Percentiles rank a stretch among this genome's conserved stretches.
phyloP scores from a whole-genome alignment of 192 early-diverging fungal species.

The Haplosporangium gracile region DNA sequence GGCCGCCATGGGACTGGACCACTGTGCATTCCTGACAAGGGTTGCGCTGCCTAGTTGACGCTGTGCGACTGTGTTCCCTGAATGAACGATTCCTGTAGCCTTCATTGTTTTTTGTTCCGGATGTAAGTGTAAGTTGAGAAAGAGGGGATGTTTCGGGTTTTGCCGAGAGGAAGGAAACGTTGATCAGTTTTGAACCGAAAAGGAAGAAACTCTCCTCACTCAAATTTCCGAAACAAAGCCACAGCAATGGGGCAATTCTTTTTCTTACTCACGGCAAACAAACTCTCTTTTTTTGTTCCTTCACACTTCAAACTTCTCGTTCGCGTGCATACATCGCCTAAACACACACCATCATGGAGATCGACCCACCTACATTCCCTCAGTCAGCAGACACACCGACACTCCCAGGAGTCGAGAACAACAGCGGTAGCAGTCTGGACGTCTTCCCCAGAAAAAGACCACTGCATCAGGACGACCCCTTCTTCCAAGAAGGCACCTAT shows the following conservation, averaged over 20 bases:
- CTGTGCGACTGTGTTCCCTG: neutral
- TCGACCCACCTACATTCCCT: neutral
- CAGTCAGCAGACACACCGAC: neutral
- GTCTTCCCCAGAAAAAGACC: constrained; percentile 23
- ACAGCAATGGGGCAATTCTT: neutral
- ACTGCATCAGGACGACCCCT: constrained; percentile 45
- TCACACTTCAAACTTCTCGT: neutral
- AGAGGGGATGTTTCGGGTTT: neutral
- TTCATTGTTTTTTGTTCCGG: constrained; percentile 2
- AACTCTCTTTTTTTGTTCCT: neutral
- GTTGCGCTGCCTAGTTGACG: neutral
- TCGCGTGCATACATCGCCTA: neutral
- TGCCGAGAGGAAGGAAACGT: neutral
- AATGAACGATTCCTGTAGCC: constrained; percentile 12
- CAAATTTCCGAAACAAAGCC: constrained; percentile 3
- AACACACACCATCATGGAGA: constrained; percentile 4
- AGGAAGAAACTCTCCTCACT: neutral
- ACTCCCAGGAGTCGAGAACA: neutral
- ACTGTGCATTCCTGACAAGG: neutral
- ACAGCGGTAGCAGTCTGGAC: neutral
- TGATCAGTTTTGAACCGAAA: neutral
- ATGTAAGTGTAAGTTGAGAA: neutral
- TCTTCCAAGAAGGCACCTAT: constrained; percentile 43
- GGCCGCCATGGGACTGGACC: neutral
- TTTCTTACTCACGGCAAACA: neutral